Conservation (phyloP, 495 filamentous ascomycete species). For the Talaromyces nanjingensis region DNA sequence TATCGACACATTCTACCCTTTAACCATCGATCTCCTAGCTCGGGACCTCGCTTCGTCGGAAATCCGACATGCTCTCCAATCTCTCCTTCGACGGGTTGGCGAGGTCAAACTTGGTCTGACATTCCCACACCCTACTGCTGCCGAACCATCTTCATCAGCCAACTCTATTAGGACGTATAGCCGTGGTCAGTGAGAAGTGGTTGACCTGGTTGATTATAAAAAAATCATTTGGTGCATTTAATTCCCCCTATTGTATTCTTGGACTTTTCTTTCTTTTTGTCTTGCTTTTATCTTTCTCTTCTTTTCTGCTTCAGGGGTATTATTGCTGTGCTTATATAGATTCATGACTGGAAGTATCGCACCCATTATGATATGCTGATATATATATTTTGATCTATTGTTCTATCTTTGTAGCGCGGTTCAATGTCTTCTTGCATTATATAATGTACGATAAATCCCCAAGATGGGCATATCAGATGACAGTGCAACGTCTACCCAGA, state of each 20-base stretch:
- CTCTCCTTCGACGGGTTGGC: conserved; percentile 69
- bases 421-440: neutral
- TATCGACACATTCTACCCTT: conserved; percentile 74
- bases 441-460: neutral
- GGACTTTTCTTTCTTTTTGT: conserved; percentile 2
- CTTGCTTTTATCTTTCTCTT: conserved; percentile 12
- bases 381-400: neutral
- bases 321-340: conserved; percentile 15
- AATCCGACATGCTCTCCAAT: conserved; percentile 67
- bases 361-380: neutral
- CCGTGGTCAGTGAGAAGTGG: conserved; percentile 15
- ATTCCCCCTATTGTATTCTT: conserved; percentile 9
- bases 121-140: conserved; percentile 15
- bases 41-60: conserved; percentile 69
- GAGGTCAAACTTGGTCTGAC: conserved; percentile 70
- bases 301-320: conserved; percentile 28
- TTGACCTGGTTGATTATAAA: neutral
- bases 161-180: conserved; percentile 18
- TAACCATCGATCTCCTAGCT: conserved; percentile 73
- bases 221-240: conserved; percentile 8
- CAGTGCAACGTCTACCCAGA: neutral
- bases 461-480: neutral
- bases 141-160: conserved; percentile 19
- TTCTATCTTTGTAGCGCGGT: neutral
- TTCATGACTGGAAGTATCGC: conserved; percentile 4